Conservation (phyloP, 1,139 yeast species). For the Scheffersomyces parashehatae region DNA sequence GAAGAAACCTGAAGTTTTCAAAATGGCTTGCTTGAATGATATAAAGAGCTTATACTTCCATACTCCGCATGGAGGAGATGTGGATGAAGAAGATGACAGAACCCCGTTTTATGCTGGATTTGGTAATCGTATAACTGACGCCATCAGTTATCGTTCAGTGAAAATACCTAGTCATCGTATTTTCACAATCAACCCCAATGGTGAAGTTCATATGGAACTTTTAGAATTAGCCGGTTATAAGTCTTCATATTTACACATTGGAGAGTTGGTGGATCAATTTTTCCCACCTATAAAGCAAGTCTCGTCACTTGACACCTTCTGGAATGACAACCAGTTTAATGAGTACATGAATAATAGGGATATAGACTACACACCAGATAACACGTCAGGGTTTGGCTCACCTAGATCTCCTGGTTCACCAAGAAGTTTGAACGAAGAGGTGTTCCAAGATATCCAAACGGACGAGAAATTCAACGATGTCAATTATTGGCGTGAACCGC, state of each 20-base stretch:
- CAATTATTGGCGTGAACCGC: conserved; percentile 88
- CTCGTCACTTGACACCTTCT: conserved; percentile 34
- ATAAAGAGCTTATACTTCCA: conserved; percentile 64
- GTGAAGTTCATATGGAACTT: conserved; percentile 97
- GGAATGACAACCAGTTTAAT: conserved; percentile 40
- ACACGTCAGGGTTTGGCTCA: conserved; percentile 8
- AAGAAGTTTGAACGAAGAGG: conserved; percentile 20
- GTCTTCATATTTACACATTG: conserved; percentile 84
- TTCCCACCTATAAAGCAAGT: conserved; percentile 79
- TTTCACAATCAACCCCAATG: conserved; percentile 93
- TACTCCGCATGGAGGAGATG: conserved; percentile 8
- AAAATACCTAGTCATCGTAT: conserved; percentile 93
- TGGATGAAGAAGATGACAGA: conserved; percentile 28
- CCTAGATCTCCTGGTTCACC: conserved; percentile 24
- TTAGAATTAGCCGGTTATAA: conserved; percentile 91
- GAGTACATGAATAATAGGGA: conserved; percentile 29
- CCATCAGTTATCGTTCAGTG: conserved; percentile 90
- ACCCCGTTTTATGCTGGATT: conserved; percentile 97
- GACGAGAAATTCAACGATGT: conserved; percentile 81
- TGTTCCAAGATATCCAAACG: conserved; percentile 19
- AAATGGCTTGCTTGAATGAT: conserved; percentile 95
- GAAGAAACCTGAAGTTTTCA: conserved; percentile 95
- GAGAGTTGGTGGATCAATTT: conserved; percentile 94
- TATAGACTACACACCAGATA: conserved; percentile 6
- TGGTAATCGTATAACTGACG: conserved; percentile 97